Evolutionary conservation across 2,329 filamentous ascomycete genomes (phyloP).

Genomic region (Raffaelea deltoideospora): DNA sequence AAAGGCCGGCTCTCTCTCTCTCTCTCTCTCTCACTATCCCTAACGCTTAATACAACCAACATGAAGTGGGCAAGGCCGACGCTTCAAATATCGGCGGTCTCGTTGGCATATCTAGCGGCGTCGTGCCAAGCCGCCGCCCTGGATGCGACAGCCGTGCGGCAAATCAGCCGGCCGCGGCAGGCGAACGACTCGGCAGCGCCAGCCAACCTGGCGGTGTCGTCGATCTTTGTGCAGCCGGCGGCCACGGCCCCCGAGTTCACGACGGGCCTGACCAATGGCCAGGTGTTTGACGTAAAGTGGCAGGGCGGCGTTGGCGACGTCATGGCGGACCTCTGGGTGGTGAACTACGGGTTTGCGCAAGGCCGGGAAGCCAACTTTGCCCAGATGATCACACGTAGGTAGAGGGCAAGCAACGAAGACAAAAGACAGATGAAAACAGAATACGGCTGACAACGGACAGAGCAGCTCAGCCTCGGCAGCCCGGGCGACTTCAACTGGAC

Average conservation of each 20-base stretch:
- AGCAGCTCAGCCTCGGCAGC: background rate
- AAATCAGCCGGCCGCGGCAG: too few relatives aligned
- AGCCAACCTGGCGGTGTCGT: background rate
- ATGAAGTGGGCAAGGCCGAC: too few relatives aligned
- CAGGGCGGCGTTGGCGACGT: background rate
- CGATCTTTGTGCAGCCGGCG: conserved; percentile 1
- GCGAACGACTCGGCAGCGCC: too few relatives aligned
- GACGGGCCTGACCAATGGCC: background rate
- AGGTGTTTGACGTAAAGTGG: conserved; percentile 1
- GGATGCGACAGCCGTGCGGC: too few relatives aligned
- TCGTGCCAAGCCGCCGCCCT: too few relatives aligned
- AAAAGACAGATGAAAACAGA: background rate
- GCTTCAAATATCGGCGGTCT: too few relatives aligned
- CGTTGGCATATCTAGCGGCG: too few relatives aligned
- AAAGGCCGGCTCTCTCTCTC: too few relatives aligned
- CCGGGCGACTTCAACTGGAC: conserved; percentile 4
- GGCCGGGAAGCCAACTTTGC: background rate
- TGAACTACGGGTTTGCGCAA: background rate
- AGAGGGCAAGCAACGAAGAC: too few relatives aligned
- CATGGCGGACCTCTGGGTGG: conserved; percentile 1
- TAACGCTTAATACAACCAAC: too few relatives aligned
- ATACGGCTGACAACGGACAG: background rate
- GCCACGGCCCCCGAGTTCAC: background rate
- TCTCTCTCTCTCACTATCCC: too few relatives aligned
- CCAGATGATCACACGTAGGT: background rate